phyloP scores from a whole-genome alignment of 1,139 yeast species.

The Yamadazyma aaseri region DNA sequence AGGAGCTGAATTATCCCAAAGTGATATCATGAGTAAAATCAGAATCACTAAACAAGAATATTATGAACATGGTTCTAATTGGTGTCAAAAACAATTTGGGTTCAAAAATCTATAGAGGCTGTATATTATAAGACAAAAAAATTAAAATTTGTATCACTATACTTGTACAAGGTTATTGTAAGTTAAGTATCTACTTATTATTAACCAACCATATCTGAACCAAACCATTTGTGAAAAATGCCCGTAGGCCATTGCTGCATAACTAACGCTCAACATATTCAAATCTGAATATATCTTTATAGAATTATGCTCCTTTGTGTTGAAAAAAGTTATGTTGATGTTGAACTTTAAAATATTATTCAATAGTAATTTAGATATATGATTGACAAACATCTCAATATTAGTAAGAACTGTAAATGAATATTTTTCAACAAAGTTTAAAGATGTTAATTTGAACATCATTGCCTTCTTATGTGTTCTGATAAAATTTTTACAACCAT shows the following conservation, averaged over 20 bases:
- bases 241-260: slow-evolving; percentile 78
- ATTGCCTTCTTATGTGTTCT: slow-evolving; percentile 15
- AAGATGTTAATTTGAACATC: slow-evolving; percentile 43
- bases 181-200: slow-evolving; percentile 71
- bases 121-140: background rate
- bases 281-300: slow-evolving; percentile 52
- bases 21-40: slow-evolving; percentile 53
- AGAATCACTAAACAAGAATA: slow-evolving; percentile 76
- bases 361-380: slow-evolving; percentile 30
- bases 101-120: slow-evolving; percentile 38
- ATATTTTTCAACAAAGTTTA: slow-evolving; percentile 51
- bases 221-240: slow-evolving; percentile 93
- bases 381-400: slow-evolving; percentile 40
- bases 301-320: slow-evolving; percentile 22
- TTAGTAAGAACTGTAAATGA: slow-evolving; percentile 50
- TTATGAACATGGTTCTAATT: slow-evolving; percentile 80
- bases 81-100: slow-evolving; percentile 77
- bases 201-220: slow-evolving; percentile 91
- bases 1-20: slow-evolving; percentile 48
- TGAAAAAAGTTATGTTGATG: slow-evolving; percentile 43
- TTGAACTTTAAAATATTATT: slow-evolving; percentile 35
- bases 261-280: slow-evolving; percentile 56
- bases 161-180: slow-evolving; percentile 60
- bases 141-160: background rate
- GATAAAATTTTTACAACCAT: slow-evolving; percentile 48